Percentiles rank a stretch among this genome's conserved stretches.
Conservation (phyloP, 2,329 filamentous ascomycete genomes). For the Didymella lethalis region DNA sequence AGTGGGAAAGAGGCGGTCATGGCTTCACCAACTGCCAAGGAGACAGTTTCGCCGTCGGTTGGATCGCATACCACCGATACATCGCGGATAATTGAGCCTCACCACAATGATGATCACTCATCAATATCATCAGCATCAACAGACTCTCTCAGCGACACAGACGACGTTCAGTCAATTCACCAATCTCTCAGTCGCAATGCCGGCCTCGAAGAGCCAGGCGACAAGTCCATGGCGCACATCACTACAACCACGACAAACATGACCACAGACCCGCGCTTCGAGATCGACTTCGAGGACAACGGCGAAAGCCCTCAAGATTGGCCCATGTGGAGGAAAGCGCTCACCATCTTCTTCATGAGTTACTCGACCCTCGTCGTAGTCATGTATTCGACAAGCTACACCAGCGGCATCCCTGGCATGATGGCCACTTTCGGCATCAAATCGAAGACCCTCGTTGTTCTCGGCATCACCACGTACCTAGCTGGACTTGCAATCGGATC, state of each 20-base stretch:
- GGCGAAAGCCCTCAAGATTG: constrained; percentile 73
- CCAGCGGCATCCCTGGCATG: constrained; percentile 73
- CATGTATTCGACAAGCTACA: constrained; percentile 79
- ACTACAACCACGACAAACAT: constrained; percentile 47
- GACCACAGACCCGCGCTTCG: constrained; percentile 66
- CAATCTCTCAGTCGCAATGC: constrained; percentile 47
- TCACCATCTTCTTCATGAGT: constrained; percentile 64
- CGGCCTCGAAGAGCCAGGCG: constrained; percentile 37
- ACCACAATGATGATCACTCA: constrained; percentile 30
- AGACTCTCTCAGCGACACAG: constrained; percentile 29
- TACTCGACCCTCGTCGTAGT: constrained; percentile 62
- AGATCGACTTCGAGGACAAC: constrained; percentile 72
- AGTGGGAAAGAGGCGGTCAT: constrained; percentile 23
- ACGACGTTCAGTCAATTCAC: constrained; percentile 41
- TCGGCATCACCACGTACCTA: constrained; percentile 82
- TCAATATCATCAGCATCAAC: constrained; percentile 40
- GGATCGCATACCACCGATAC: constrained; percentile 1
- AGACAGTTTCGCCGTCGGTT: constrained; percentile 11
- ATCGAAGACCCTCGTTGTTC: constrained; percentile 68
- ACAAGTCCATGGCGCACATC: constrained; percentile 37
- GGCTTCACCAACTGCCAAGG: constrained; percentile 15
- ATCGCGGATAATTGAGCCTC: neutral
- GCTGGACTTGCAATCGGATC: constrained; percentile 76
- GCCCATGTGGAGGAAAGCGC: constrained; percentile 65
- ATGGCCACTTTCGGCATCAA: constrained; percentile 69